Conservation (phyloP, 2,329 filamentous ascomycete genomes). For the Talaromyces amestolkiae region DNA sequence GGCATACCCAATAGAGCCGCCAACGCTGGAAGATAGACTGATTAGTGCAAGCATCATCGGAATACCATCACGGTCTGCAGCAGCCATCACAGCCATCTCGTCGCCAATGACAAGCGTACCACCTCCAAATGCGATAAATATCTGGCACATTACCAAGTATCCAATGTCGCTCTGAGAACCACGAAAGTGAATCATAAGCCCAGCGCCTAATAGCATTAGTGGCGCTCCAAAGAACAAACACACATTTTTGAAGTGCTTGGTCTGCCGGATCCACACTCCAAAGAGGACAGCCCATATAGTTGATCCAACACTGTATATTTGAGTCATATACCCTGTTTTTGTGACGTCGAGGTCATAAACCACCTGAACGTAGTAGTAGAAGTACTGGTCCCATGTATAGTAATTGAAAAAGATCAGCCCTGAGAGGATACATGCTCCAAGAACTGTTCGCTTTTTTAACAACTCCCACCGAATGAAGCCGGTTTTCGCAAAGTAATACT, state of each 20-base stretch:
- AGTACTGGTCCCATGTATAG: slow-evolving; percentile 56
- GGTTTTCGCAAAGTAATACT: slow-evolving; percentile 52
- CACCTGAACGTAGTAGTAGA: slow-evolving; percentile 54
- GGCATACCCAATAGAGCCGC: slow-evolving; percentile 36
- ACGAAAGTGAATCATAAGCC: slow-evolving; percentile 58
- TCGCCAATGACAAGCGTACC: slow-evolving; percentile 55
- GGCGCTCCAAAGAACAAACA: slow-evolving; percentile 53
- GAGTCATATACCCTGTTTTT: slow-evolving; percentile 47
- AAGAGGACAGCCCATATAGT: slow-evolving; percentile 52
- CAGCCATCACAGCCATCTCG: slow-evolving; percentile 59
- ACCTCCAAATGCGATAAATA: slow-evolving; percentile 56
- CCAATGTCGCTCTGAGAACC: slow-evolving; percentile 47
- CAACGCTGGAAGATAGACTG: slow-evolving; percentile 36
- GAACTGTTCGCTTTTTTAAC: slow-evolving; percentile 50
- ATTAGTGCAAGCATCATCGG: slow-evolving; percentile 44
- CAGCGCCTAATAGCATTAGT: slow-evolving; percentile 51
- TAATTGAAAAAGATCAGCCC: slow-evolving; percentile 51
- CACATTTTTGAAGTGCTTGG: slow-evolving; percentile 53
- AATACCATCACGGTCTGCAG: slow-evolving; percentile 55
- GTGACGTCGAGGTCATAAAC: slow-evolving; percentile 48
- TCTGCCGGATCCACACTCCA: slow-evolving; percentile 50
- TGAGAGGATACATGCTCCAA: slow-evolving; percentile 53
- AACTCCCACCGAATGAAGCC: slow-evolving; percentile 57
- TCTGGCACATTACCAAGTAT: slow-evolving; percentile 55
- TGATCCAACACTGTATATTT: slow-evolving; percentile 55